Conservation (phyloP, 1,284 basidiomycete genomes). For the Paramarasmius palmivorus region DNA sequence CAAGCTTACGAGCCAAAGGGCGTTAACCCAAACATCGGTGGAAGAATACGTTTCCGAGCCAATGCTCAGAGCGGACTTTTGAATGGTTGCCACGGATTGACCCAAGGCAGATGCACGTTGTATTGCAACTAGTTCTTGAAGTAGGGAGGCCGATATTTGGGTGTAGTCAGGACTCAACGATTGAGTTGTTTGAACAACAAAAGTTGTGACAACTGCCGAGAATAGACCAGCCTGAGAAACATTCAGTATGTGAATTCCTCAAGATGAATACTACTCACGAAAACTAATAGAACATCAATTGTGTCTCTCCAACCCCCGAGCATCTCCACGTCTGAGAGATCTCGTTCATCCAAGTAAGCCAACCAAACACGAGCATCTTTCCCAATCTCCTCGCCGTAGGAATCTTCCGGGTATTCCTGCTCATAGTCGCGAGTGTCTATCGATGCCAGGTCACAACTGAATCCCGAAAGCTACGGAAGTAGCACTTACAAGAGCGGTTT, state of each 20-base stretch:
- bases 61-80: not conserved
- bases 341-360: not conserved
- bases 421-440: no score
- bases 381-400: no score
- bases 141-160: slow-evolving; percentile 35
- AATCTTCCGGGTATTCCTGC: no score
- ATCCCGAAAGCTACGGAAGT: no score
- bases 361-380: not conserved
- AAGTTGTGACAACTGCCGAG: not conserved
- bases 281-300: not conserved
- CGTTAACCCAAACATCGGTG: slow-evolving; percentile 35
- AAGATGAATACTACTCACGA: not conserved
- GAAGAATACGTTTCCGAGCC: slow-evolving; percentile 2
- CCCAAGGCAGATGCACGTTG: not conserved
- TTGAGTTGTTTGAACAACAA: slow-evolving; percentile 1
- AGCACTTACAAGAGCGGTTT: no score
- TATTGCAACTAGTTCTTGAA: slow-evolving; percentile 16
- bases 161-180: slow-evolving; percentile 21
- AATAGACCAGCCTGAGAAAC: not conserved
- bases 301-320: not conserved
- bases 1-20: slow-evolving; percentile 33
- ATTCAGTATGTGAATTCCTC: not conserved
- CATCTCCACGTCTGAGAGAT: not conserved
- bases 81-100: not conserved
- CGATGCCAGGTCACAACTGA: no score